These are phyloP conservation scores for Gastrolobium villosum DNA, from an alignment of 306 rosid species.

Conservation along the genomic window DNA sequence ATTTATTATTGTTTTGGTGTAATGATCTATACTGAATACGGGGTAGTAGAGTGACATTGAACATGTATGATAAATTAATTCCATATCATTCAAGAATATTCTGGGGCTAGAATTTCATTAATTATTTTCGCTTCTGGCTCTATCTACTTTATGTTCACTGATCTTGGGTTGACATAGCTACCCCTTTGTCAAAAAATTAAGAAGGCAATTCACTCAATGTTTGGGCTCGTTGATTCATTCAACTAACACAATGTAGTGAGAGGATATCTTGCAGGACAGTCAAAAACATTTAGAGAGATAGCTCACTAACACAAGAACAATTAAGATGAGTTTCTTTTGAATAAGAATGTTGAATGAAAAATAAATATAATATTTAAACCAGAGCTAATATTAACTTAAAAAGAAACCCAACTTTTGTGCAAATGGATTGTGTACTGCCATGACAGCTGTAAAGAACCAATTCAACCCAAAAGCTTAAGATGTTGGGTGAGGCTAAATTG, in stretches of 20 bases:
- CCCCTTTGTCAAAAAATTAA: neutral
- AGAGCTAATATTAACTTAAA: neutral
- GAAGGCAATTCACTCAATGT: neutral
- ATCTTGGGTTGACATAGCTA: neutral
- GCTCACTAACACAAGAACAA: neutral
- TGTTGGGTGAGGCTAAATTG: too few relatives aligned
- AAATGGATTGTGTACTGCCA: neutral
- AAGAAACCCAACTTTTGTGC: neutral
- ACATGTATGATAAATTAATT: constrained; percentile 8
- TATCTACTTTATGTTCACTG: neutral
- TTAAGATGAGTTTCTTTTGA: neutral
- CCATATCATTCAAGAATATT: neutral
- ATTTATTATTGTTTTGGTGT: constrained; percentile 4
- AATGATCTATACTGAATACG: neutral
- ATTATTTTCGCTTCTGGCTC: neutral
- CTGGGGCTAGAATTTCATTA: neutral
- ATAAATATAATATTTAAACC: neutral
- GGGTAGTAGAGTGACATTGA: constrained; percentile 1
- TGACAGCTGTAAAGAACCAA: too few relatives aligned
- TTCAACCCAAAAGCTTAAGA: too few relatives aligned
- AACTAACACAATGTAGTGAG: neutral
- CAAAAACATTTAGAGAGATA: neutral
- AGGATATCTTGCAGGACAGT: neutral
- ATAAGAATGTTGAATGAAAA: constrained; percentile 10
- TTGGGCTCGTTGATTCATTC: constrained; percentile 4